phyloP scores from a whole-genome alignment of 345 rosid genomes.

The Anacardium occidentale region DNA sequence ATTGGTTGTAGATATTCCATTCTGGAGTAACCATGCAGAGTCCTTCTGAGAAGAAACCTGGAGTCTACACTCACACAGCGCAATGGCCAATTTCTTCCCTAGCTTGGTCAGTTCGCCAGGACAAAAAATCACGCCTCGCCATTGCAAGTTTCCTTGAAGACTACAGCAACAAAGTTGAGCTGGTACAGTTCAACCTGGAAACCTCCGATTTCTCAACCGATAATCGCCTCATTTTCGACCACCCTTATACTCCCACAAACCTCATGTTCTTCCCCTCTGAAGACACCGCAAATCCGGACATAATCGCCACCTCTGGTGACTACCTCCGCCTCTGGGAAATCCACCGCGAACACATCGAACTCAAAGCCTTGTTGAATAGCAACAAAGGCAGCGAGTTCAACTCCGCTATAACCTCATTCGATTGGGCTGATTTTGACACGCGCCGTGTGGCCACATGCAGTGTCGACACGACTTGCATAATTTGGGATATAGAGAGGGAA shows the following conservation, averaged over 20 bases:
- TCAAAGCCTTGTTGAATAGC: slow-evolving; percentile 40
- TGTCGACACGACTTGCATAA: slow-evolving; percentile 48
- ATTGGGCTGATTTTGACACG: slow-evolving; percentile 54
- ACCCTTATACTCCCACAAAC: slow-evolving; percentile 63
- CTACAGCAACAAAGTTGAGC: slow-evolving; percentile 50
- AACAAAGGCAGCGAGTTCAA: slow-evolving; percentile 46
- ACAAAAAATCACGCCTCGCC: slow-evolving; percentile 45
- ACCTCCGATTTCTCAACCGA: slow-evolving; percentile 42
- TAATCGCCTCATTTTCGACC: slow-evolving; percentile 45
- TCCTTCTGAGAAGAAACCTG: slow-evolving; percentile 32
- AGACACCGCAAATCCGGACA: slow-evolving; percentile 37
- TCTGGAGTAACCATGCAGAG: slow-evolving; percentile 34
- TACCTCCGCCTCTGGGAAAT: slow-evolving; percentile 54
- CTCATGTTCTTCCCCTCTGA: slow-evolving; percentile 57
- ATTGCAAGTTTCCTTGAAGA: slow-evolving; percentile 58
- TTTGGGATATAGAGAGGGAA: slow-evolving; percentile 58
- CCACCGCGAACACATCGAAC: slow-evolving; percentile 47
- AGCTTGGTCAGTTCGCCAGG: slow-evolving; percentile 54
- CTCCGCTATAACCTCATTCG: slow-evolving; percentile 56
- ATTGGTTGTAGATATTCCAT: no score
- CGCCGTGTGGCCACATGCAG: slow-evolving; percentile 43
- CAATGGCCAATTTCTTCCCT: slow-evolving; percentile 52
- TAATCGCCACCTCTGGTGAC: slow-evolving; percentile 57
- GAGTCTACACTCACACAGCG: slow-evolving; percentile 44
- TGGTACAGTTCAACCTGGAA: slow-evolving; percentile 42